A percentile compares a stretch with the other conserved stretches of the same genome.
phyloP scores from a whole-genome alignment of 2,329 filamentous ascomycete genomes.

The Fusarium brevicatenulatum region DNA sequence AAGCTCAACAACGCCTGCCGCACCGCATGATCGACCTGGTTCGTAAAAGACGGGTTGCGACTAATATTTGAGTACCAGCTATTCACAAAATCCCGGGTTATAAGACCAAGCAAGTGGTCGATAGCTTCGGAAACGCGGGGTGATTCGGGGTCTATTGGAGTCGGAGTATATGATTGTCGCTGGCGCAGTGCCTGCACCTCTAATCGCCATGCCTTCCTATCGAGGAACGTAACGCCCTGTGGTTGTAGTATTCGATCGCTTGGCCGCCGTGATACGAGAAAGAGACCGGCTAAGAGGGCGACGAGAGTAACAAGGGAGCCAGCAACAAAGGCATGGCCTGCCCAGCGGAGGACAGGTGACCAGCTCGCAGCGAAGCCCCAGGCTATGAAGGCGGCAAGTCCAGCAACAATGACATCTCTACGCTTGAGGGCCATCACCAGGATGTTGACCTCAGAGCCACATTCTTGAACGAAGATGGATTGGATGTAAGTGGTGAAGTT shows the following conservation, averaged over 20 bases:
- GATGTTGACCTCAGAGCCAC: constrained; percentile 45
- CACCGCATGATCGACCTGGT: constrained; percentile 86
- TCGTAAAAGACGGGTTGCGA: constrained; percentile 78
- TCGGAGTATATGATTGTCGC: constrained; percentile 73
- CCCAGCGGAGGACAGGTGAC: constrained; percentile 83
- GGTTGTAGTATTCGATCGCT: constrained; percentile 54
- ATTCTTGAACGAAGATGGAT: constrained; percentile 44
- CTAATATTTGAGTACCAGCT: constrained; percentile 93
- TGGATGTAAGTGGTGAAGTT: constrained; percentile 34
- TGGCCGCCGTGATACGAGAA: constrained; percentile 63
- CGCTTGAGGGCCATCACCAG: constrained; percentile 75
- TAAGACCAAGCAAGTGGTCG: constrained; percentile 79
- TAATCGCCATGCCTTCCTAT: constrained; percentile 71
- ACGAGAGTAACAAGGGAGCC: constrained; percentile 70
- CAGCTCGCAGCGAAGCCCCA: constrained; percentile 89
- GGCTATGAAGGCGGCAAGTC: constrained; percentile 78
- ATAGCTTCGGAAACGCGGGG: constrained; percentile 81
- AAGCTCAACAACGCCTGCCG: constrained; percentile 77
- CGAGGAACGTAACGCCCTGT: constrained; percentile 68
- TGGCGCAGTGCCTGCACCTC: constrained; percentile 75
- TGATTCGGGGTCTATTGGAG: constrained; percentile 79
- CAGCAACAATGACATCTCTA: constrained; percentile 76
- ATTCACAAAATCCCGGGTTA: constrained; percentile 84
- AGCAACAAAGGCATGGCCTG: constrained; percentile 82
- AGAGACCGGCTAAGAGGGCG: constrained; percentile 66